phyloP scores from a whole-genome alignment of 352 stramenopile genomes.

The Phytophthora macrochlamydospora region DNA sequence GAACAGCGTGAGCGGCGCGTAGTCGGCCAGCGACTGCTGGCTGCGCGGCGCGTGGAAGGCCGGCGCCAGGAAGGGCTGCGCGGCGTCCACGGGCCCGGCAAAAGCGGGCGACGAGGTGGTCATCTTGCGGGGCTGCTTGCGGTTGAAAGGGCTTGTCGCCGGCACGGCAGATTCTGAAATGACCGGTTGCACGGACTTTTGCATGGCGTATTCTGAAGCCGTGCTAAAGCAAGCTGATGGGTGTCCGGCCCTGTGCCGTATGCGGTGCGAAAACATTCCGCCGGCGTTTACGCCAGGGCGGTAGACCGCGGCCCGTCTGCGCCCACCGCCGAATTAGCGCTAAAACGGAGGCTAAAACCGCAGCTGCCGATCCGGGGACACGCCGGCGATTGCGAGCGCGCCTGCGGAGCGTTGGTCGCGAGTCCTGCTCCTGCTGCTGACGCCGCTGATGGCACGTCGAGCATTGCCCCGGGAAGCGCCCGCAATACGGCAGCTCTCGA shows the following conservation, averaged over 20 bases:
- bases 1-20: constrained; percentile 29
- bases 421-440: background rate
- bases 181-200: background rate
- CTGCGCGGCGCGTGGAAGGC: constrained; percentile 32
- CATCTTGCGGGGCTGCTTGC: constrained; percentile 11
- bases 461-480: background rate
- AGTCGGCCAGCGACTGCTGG: constrained; percentile 36
- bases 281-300: constrained; percentile 30
- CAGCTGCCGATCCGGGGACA: constrained; percentile 17
- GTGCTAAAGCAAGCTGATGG: background rate
- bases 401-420: no score
- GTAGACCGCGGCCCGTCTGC: constrained; percentile 3
- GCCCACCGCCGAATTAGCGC: background rate
- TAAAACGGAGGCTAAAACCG: background rate
- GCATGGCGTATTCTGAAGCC: no score
- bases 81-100: constrained; percentile 1
- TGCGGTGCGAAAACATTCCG: constrained; percentile 35
- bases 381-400: constrained; percentile 25
- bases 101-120: constrained; percentile 30
- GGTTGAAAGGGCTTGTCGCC: constrained; percentile 14
- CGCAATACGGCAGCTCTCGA: background rate
- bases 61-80: constrained; percentile 35
- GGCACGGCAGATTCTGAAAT: constrained; percentile 43
- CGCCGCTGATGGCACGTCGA: constrained; percentile 6
- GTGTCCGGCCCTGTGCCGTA: background rate